A percentile compares a stretch with the other conserved stretches of the same genome.
phyloP scores from a whole-genome alignment of 2,329 filamentous ascomycete genomes.

The Stemphylium vesicarium region DNA sequence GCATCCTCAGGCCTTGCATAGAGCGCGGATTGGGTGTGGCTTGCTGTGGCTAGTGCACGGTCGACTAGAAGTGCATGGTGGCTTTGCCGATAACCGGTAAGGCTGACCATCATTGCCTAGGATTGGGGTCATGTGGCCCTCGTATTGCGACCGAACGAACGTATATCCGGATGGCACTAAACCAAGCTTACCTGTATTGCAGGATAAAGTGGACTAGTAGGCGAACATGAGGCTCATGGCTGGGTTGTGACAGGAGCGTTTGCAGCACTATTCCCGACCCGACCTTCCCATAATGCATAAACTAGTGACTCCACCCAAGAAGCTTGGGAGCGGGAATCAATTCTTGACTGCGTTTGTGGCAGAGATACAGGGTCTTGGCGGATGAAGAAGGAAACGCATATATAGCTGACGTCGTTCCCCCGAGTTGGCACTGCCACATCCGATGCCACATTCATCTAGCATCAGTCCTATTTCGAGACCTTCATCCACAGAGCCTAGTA shows the following conservation, averaged over 20 bases:
- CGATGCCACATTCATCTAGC: neutral
- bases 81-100: constrained; percentile 21
- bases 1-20: neutral
- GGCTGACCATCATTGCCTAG: constrained; percentile 24
- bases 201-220: too few species aligned
- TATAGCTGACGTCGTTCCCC: constrained; percentile 14
- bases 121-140: constrained; percentile 24
- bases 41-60: constrained; percentile 35
- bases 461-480: constrained; percentile 3
- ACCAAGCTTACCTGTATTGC: too few species aligned
- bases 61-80: constrained; percentile 21
- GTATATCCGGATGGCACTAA: neutral
- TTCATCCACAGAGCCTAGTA: neutral
- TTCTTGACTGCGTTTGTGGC: constrained; percentile 10
- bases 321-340: constrained; percentile 23
- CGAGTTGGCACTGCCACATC: constrained; percentile 10
- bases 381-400: constrained; percentile 9
- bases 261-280: too few species aligned
- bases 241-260: too few species aligned
- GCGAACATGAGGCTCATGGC: too few species aligned
- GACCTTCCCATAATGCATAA: neutral
- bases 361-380: constrained; percentile 17
- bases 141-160: neutral
- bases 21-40: constrained; percentile 34
- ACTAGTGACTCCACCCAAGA: constrained; percentile 16